Conservation (phyloP, 2,329 filamentous ascomycete species). For the Juglanconis juglandina region DNA sequence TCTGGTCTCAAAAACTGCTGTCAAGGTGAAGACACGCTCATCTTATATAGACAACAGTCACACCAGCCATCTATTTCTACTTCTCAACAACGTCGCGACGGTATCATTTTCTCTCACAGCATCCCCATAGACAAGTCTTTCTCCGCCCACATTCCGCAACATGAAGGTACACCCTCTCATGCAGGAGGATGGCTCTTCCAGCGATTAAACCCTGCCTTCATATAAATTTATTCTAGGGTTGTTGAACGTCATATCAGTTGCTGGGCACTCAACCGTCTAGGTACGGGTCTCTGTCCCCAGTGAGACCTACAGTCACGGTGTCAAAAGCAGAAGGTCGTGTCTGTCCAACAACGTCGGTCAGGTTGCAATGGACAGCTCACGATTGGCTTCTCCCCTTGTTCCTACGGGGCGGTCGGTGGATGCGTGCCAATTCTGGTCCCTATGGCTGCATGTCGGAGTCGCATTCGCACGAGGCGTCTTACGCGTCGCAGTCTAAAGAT, state of each 20-base stretch:
- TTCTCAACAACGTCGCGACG: too few relatives aligned
- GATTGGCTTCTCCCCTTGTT: not conserved
- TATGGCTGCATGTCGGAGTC: constrained; percentile 1
- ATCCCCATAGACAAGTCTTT: not conserved
- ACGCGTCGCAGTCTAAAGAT: not conserved
- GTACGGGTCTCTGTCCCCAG: too few relatives aligned
- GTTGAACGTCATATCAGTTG: not conserved
- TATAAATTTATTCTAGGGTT: not conserved
- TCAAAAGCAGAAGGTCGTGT: constrained; percentile 1
- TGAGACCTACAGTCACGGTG: too few relatives aligned
- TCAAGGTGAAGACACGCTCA: not conserved
- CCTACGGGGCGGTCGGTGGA: not conserved
- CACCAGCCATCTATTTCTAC: not conserved
- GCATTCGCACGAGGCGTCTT: not conserved
- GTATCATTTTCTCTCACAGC: not conserved
- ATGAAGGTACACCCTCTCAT: not conserved
- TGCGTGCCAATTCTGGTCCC: not conserved
- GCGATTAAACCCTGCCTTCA: not conserved
- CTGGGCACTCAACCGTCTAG: too few relatives aligned
- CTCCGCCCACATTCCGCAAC: not conserved
- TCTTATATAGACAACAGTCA: not conserved
- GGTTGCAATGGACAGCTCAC: not conserved
- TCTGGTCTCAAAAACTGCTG: too few relatives aligned
- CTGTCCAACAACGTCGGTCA: not conserved
- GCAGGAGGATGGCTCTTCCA: not conserved